Base-by-base conservation (phyloP, 2,329 filamentous ascomycete species). In the Chaetomiaceae sp. region DNA sequence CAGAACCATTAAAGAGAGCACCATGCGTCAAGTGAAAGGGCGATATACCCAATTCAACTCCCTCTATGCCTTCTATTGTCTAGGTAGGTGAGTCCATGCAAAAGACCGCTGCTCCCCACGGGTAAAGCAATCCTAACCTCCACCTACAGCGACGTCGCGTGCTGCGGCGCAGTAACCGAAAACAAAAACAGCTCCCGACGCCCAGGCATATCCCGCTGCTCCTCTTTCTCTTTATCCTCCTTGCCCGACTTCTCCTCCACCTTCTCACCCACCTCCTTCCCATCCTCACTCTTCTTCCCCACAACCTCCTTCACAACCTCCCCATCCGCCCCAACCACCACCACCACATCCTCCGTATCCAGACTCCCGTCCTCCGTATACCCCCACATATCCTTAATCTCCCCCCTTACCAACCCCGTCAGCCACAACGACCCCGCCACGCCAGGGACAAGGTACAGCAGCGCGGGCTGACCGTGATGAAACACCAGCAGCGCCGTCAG, bases 371-470 rank as follows among this genome's bases (percentile, higher is more conserved):
- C 82, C 67, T 97, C 92, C 0, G 84, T 91, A 65, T 91, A 97
- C 3, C 75, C 75, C 87, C 88, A 95, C 81, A 97, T 86, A 38
- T 84, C 70, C 47, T 74, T 75, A 2, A 92, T 59, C 65, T 97
- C 91, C 2, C 90, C 87, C 11, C 84, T 81, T 17, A 79, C 66
- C 4, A 84, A 61, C 0, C 87, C 92, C 2, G 88, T 94, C 3
- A 83, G 69, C 87, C 89, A 95, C 1, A 94, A 66, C 1, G 85
- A 80, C 1, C 80, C 76, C 5, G 96, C 72, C 0, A 97, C 89
- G 0, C 88, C 86, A 0, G 92, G 92, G 0, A 97, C 94, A 6
- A 99, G 82, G 66, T 97, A 97, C 14, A 99, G 74, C 29, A 99
- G 77, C 7, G 94, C 92, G 0, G 92, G 92, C 66, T 99, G 92